A percentile compares a stretch with the other conserved stretches of the same genome.
These are phyloP conservation scores for Coemansia sp. DNA, from an alignment of 192 early-diverging fungal genomes.

Conservation along the genomic window DNA sequence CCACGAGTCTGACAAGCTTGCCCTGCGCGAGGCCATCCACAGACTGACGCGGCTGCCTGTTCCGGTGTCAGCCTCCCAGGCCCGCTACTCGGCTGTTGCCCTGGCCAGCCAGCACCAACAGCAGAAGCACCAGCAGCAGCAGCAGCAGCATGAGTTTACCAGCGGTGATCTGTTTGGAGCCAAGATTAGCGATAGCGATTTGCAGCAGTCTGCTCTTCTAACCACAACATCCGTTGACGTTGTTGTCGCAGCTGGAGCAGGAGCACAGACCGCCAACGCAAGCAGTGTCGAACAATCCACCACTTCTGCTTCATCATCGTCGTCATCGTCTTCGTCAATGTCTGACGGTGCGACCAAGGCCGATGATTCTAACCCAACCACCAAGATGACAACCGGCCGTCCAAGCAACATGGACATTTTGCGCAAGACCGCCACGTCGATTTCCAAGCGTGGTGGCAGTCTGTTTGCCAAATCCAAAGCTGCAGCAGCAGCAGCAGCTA, in stretches of 20 bases:
- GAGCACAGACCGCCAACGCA: neutral
- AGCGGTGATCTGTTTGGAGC: neutral
- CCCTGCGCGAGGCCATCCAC: constrained; percentile 45
- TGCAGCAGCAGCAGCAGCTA: neutral
- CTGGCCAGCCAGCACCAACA: neutral
- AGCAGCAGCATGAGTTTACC: neutral
- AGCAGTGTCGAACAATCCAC: neutral
- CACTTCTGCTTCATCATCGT: constrained; percentile 4
- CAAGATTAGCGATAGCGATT: neutral
- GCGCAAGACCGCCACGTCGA: constrained; percentile 41
- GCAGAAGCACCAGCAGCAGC: neutral
- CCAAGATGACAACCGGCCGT: constrained; percentile 5
- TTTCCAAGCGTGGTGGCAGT: constrained; percentile 34
- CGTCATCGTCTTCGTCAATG: constrained; percentile 10
- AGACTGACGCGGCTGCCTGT: constrained; percentile 23
- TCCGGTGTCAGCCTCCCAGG: constrained; percentile 7
- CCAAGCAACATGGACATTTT: constrained; percentile 37
- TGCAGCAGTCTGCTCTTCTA: neutral
- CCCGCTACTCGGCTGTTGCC: constrained; percentile 13
- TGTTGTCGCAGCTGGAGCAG: neutral
- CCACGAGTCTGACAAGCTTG: constrained; percentile 42
- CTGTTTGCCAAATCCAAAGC: constrained; percentile 20
- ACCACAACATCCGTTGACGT: neutral
- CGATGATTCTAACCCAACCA: constrained; percentile 7
- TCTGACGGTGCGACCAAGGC: constrained; percentile 39